Percentiles rank a stretch among this genome's conserved stretches.
Conservation (phyloP, 306 rosid genomes). For the Trichosanthes cucumerina region DNA sequence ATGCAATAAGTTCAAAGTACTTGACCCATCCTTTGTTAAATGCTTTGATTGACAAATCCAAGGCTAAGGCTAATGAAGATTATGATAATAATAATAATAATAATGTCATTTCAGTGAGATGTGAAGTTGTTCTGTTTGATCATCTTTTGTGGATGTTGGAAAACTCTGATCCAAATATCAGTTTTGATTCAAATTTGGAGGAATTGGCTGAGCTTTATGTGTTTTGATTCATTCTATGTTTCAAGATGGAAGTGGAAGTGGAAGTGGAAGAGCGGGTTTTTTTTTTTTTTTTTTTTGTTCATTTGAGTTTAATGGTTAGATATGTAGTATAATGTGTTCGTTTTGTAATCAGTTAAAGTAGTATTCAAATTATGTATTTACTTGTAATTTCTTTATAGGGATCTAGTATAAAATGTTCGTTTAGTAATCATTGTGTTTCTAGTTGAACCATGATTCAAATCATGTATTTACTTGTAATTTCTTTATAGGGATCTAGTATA, state of each 20-base stretch:
- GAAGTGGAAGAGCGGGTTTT: no score
- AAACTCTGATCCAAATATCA: conserved; percentile 60
- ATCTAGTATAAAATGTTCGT: background rate
- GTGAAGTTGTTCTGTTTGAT: conserved; percentile 89
- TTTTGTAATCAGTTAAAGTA: background rate
- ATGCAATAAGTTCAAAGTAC: conserved; percentile 48
- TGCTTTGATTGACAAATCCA: conserved; percentile 57
- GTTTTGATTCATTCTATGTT: conserved; percentile 15
- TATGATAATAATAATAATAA: background rate
- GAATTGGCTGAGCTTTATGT: conserved; percentile 83
- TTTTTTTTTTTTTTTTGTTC: no score
- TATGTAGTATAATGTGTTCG: background rate
- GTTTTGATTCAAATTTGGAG: conserved; percentile 55
- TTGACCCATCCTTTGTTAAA: conserved; percentile 58
- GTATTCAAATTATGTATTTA: background rate
- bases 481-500: background rate
- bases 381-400: background rate
- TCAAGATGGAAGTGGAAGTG: background rate
- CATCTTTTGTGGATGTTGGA: conserved; percentile 88
- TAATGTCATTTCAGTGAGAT: conserved; percentile 37
- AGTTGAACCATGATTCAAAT: background rate
- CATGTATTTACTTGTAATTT: background rate
- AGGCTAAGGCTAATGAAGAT: conserved; percentile 18
- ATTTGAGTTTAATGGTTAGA: background rate
- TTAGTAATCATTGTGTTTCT: background rate